A percentile compares a stretch with the other conserved stretches of the same genome.
Conservation (phyloP, 177 flowering plant genomes). For the Vitis hybrid region DNA sequence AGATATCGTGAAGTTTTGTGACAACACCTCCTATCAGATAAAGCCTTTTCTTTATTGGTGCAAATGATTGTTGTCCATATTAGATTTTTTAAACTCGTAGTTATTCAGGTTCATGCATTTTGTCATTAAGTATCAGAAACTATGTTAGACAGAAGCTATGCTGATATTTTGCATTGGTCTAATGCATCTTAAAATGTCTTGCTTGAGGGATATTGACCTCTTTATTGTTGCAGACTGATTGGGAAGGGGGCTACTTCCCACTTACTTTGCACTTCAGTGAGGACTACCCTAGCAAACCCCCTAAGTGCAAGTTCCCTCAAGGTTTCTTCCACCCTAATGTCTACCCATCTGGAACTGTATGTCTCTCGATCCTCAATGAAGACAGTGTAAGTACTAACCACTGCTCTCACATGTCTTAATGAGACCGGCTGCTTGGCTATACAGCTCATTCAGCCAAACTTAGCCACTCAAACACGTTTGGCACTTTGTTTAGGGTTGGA, state of each 20-base stretch:
- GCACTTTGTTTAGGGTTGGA: slow-evolving; percentile 79
- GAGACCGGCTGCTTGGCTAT: neutral
- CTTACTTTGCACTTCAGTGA: slow-evolving; percentile 61
- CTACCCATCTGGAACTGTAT: slow-evolving; percentile 83
- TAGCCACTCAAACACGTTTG: slow-evolving; percentile 15
- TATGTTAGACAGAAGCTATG: too few relatives aligned
- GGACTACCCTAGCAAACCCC: slow-evolving; percentile 79
- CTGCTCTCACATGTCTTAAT: too few relatives aligned
- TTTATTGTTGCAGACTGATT: slow-evolving; percentile 50
- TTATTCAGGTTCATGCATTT: too few relatives aligned
- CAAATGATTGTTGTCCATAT: too few relatives aligned
- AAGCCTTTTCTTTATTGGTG: too few relatives aligned
- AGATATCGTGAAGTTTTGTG: too few relatives aligned
- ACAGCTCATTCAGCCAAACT: neutral
- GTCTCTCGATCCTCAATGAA: slow-evolving; percentile 69
- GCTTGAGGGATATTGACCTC: neutral
- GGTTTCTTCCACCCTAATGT: slow-evolving; percentile 83
- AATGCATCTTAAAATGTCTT: neutral
- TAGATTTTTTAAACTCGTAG: too few relatives aligned
- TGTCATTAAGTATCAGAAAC: too few relatives aligned
- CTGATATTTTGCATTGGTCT: too few relatives aligned
- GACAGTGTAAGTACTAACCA: slow-evolving; percentile 51
- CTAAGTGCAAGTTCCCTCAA: slow-evolving; percentile 72
- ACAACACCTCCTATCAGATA: too few relatives aligned
- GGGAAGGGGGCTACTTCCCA: slow-evolving; percentile 71